Base-by-base conservation (phyloP, 768 basidiomycete species). In the Trametes cingulata region DNA sequence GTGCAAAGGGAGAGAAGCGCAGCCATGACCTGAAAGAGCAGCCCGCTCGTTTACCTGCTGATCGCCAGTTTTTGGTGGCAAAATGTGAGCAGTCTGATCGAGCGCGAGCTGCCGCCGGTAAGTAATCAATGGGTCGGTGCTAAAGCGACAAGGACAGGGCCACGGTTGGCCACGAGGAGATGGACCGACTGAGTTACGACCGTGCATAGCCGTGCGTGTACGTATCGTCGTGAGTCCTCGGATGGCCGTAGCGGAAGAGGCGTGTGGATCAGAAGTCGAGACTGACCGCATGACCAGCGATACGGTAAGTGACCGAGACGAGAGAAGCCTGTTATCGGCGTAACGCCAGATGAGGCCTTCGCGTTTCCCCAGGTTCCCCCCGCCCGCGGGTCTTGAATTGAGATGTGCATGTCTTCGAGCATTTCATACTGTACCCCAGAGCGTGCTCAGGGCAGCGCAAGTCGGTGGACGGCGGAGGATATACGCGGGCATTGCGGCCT, bases 201-300 rank as follows among this genome's bases (percentile, higher is more conserved):
- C 46, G 46, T 42, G 27, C 29, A 33, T 35, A n/a, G n/a, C n/a
- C n/a, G n/a, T n/a, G 8, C 36, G 17, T 35, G 60, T 61, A 61
- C 60, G 60, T 61, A 61, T 24, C 50, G 20, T 33, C 13, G 33
- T 48, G 35, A 40, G 48, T 25, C 20, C 48, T 47, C 61, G 61
- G 61, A 24, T 47, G 27, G 35, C 61, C 61, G 61, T 29, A 22
- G 24, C 54, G 61, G 61, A 62, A 56, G 43, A 41, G 19, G 39
- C 20, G 49, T 20, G 41, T 39, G 53, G n/a, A 40, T 39, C 53
- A 39, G 53, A 60, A 54, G 47, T 47, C n/a, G 27, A 8, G 45
- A 15, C 17, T 39, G 41, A 14, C 20, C 61, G 45, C 61, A 62
- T 62, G 61, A 62, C 61, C 61, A 53, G 33, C 1, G 6, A 3